Evolutionary conservation across 139 green algal genomes (phyloP).

Genomic region (Closterium sp.): DNA sequence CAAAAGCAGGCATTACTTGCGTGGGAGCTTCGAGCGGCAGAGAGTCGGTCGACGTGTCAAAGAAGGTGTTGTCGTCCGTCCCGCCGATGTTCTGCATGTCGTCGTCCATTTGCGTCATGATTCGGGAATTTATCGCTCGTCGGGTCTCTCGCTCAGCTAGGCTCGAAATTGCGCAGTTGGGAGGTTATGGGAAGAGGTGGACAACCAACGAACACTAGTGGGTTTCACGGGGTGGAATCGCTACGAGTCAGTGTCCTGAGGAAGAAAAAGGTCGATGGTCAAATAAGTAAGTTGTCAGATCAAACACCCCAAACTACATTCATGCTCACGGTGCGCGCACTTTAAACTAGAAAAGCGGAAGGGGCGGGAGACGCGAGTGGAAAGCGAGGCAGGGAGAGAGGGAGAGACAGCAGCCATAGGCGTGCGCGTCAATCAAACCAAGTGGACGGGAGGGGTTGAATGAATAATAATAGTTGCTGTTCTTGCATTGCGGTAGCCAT

Average conservation of each 20-base stretch:
- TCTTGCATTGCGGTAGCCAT: neutral
- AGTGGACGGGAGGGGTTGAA: too few relatives aligned
- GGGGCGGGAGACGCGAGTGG: too few relatives aligned
- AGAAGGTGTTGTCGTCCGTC: neutral
- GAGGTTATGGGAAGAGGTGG: neutral
- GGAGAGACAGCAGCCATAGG: neutral
- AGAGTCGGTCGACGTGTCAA: neutral
- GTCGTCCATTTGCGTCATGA: neutral
- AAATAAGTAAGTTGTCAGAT: neutral
- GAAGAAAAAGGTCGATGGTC: neutral
- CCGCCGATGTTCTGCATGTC: neutral
- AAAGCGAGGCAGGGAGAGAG: too few relatives aligned
- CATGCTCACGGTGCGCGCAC: too few relatives aligned
- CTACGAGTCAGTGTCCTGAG: neutral
- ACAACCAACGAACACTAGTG: neutral
- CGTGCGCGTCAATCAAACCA: neutral
- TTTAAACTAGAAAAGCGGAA: too few relatives aligned
- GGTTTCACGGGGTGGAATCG: neutral
- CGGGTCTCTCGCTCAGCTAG: neutral
- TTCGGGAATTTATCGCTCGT: neutral
- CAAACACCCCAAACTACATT: neutral
- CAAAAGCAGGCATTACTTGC: neutral
- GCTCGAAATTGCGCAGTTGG: neutral
- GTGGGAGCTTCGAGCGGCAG: neutral
- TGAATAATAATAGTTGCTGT: neutral